Conservation (phyloP, 176 grass and related monocot species). For the Bothriochloa decipiens region DNA sequence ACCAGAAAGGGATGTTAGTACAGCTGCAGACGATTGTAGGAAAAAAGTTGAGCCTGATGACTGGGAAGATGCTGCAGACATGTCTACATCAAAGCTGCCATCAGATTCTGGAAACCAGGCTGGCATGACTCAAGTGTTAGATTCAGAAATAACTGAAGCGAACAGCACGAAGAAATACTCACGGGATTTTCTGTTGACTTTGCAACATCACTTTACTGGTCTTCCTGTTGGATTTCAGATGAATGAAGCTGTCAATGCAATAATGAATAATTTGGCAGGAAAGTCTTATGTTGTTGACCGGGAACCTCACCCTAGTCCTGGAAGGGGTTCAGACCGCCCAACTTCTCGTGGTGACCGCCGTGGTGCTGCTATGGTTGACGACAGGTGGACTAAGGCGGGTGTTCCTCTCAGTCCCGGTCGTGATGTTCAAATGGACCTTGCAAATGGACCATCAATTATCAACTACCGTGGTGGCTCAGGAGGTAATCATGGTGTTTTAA, state of each 20-base stretch:
- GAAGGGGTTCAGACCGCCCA: constrained; percentile 66
- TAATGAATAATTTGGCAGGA: constrained; percentile 57
- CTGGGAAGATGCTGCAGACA: constrained; percentile 95
- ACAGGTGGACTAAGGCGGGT: constrained; percentile 66
- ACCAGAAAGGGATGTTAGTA: constrained; percentile 46
- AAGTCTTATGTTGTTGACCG: constrained; percentile 65
- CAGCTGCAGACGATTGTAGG: constrained; percentile 56
- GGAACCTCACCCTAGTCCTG: constrained; percentile 64
- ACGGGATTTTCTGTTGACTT: constrained; percentile 87
- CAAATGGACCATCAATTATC: constrained; percentile 47
- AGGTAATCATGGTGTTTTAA: constrained; percentile 67
- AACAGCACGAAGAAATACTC: constrained; percentile 69
- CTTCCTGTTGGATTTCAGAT: constrained; percentile 79
- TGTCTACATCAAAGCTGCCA: constrained; percentile 74
- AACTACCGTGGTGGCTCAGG: constrained; percentile 67
- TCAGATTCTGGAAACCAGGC: constrained; percentile 32
- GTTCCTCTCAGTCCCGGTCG: constrained; percentile 58
- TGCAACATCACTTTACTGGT: constrained; percentile 49
- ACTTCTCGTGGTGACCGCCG: constrained; percentile 60
- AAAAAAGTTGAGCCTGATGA: constrained; percentile 79
- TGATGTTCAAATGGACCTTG: constrained; percentile 59
- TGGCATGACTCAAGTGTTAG: constrained; percentile 26
- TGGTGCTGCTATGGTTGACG: constrained; percentile 61
- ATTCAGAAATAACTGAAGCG: constrained; percentile 51
- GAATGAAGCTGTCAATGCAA: constrained; percentile 40